Base-by-base conservation (phyloP, 306 rosid species). In the Vicia faba region DNA sequence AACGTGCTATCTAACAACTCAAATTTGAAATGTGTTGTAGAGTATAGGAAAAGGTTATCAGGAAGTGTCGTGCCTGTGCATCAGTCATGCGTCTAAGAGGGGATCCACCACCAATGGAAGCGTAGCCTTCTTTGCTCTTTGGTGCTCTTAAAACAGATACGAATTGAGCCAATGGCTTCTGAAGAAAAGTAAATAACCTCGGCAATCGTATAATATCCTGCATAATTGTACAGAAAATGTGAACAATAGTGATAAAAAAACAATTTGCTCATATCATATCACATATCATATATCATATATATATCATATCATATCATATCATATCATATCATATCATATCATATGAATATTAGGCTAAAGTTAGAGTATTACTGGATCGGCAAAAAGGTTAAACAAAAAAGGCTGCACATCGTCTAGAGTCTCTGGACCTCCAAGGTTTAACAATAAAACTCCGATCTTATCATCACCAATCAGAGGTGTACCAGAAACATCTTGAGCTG, bases 381-480 rank as follows among this genome's bases (percentile, higher is more conserved):
- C 96, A 62, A 92, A 92, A 67, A 92, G 97, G 78, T 92, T 92
- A 69, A 92, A 92, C 80, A 92, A 77, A 79, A 92, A 92, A 33
- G 97, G 97, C 63, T 92, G 96, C 85, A 92, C 97, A 60, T 92
- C 97, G 35, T 92, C 96, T 72, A 92, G 91, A 74, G 96, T 89
- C 85, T 92, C 96, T 2, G 97, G 97, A 56, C 97, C 97, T 74
- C 97, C 96, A 57, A 89, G 97, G 82, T 92, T 92, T 51, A 92
- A 90, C 88, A 89, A 74, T 84, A 92, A 72, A 16, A 92, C 96
- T 71, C 95, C 97, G 31, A 89, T 79, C 78, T 84, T 87, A 55
- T 89, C 95, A 28, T 87, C 89, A 2, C 84, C 92, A 38, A 39
- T 36, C 50, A 87, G n/a, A 79, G 87, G 83, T 20, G 80, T 53